Evolutionary conservation across 768 basidiomycete genomes (phyloP), one percentile per base, ranked within the genome.

Genomic region (Coprinopsis strossmayeri): DNA sequence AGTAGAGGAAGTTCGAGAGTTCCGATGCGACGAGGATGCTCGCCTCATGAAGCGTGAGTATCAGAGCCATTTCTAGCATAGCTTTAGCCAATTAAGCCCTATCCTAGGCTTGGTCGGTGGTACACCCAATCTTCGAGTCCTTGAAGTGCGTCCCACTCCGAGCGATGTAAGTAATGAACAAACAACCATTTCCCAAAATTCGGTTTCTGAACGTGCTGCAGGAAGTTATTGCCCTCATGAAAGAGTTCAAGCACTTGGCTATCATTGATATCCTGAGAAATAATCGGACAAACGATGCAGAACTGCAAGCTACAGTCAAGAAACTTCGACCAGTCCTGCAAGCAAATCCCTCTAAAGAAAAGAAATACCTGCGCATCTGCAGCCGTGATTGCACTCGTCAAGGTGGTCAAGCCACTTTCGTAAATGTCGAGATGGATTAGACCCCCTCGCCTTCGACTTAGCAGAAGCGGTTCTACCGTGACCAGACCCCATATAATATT

Each of bases 11-110:
- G 27, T 46, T 11, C 34, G 34, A 18, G 50, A 45, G 25, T 51
- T 51, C 18, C 18, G 17, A 2, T 45, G 30, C n/a, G 25, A 45
- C 15, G 18, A 23, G 17, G n/a, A 45, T 25, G 2, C 43, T 12
- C 27, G 17, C 37, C 20, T 35, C n/a, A 46, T 35, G 37, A 51
- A 51, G 46, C 43, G 50, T 51, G 7, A 25, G 50, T 40, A 13
- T 24, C 3, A 28, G 11, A 2, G 10, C 12, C 3, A n/a, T 11
- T 9, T 21, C n/a, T 5, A 13, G 34, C 18, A 17, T n/a, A 17
- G 20, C 4, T 20, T 24, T 45, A 5, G 18, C 13, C 23, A 39
- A 20, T 50, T 13, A 23, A 42, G 3, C 12, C 5, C 20, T 7
- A 37, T 20, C 5, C 20, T 44, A 51, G 50, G 50, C 11, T 21